Evolutionary conservation across 139 green algal genomes (phyloP).

Genomic region (Chara braunii): DNA sequence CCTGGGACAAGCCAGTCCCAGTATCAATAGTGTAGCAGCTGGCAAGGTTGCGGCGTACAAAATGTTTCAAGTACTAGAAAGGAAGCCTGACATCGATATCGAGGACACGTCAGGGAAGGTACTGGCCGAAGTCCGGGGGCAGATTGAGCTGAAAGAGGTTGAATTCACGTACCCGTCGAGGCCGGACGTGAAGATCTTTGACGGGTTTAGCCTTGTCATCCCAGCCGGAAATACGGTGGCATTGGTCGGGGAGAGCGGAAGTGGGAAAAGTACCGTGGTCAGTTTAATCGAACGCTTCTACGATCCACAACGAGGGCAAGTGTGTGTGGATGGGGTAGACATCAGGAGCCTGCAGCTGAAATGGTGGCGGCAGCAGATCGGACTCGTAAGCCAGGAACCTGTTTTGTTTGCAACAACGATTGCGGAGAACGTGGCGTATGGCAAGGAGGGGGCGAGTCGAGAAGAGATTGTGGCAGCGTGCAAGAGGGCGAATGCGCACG

Average conservation of each 20-base stretch:
- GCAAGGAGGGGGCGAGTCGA: constrained; percentile 28
- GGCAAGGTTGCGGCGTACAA: constrained; percentile 10
- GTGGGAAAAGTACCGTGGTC: constrained; percentile 52
- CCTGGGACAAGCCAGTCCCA: constrained; percentile 9
- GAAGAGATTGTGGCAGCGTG: constrained; percentile 48
- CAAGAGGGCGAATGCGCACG: constrained; percentile 55
- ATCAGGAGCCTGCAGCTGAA: constrained; percentile 62
- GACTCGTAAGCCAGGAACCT: constrained; percentile 83
- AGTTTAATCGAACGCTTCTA: constrained; percentile 42
- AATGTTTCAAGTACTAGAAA: constrained; percentile 12
- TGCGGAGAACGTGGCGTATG: constrained; percentile 47
- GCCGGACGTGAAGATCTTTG: constrained; percentile 17
- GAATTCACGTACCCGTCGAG: constrained; percentile 25
- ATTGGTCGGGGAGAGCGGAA: constrained; percentile 49
- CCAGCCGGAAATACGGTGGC: constrained; percentile 44
- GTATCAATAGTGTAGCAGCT: background rate
- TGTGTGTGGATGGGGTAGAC: constrained; percentile 73
- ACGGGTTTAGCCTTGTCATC: constrained; percentile 39
- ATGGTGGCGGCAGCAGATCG: constrained; percentile 67
- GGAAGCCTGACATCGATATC: constrained; percentile 2
- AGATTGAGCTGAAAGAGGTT: constrained; percentile 7
- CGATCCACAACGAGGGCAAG: constrained; percentile 11
- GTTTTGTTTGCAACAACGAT: constrained; percentile 55
- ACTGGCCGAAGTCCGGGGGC: background rate
- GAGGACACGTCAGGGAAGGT: background rate